phyloP scores from a whole-genome alignment of 2,329 filamentous ascomycete species.

The Colletotrichum noveboracense region DNA sequence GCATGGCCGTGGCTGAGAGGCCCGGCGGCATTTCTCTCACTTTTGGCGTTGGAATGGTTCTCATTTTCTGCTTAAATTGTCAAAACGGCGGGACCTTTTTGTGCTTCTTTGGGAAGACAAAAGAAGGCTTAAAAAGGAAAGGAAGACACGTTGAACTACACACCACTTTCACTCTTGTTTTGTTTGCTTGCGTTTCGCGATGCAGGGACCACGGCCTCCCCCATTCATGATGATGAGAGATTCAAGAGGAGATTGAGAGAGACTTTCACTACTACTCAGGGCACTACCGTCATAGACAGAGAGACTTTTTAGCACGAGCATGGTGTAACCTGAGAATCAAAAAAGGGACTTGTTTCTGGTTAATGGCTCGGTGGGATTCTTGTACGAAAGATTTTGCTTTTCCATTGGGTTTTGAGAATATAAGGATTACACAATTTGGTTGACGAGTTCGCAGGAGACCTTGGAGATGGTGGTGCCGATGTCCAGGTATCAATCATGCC shows the following conservation, averaged over 20 bases:
- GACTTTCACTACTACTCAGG: constrained; percentile 22
- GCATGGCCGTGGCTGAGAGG: constrained; percentile 8
- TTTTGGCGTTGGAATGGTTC: constrained; percentile 8
- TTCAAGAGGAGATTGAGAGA: constrained; percentile 21
- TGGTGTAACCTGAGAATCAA: constrained; percentile 23
- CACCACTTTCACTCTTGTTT: constrained; percentile 11
- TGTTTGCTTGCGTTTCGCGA: constrained; percentile 27
- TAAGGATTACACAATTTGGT: background rate
- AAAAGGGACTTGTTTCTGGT: constrained; percentile 21
- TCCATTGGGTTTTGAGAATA: constrained; percentile 4
- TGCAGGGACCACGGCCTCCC: constrained; percentile 24
- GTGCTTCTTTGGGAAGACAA: constrained; percentile 21
- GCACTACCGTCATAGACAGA: constrained; percentile 23
- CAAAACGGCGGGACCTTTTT: constrained; percentile 18
- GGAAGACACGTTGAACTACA: constrained; percentile 13
- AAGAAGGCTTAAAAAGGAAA: constrained; percentile 6
- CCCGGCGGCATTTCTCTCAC: background rate
- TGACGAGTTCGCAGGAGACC: background rate
- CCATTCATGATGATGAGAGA: constrained; percentile 20
- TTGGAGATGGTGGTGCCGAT: background rate
- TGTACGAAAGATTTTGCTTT: constrained; percentile 20
- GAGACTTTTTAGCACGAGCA: constrained; percentile 21
- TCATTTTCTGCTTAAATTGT: constrained; percentile 9
- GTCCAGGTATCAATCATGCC: background rate
- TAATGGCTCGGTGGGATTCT: constrained; percentile 17